Evolutionary conservation across 768 basidiomycete genomes (phyloP).

Genomic region (Lentinula detonsa): DNA sequence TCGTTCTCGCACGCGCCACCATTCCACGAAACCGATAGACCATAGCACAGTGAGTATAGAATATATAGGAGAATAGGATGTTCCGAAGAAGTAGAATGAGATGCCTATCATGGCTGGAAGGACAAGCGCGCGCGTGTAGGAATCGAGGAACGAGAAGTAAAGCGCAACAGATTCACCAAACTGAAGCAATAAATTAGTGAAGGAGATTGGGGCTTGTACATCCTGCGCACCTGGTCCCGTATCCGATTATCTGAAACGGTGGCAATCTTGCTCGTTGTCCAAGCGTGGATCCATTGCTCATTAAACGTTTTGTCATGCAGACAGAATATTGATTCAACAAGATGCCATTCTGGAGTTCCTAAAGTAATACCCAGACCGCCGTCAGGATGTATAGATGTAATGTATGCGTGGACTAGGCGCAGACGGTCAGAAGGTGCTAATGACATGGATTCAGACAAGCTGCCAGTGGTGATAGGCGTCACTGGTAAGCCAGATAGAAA

Average conservation of each 20-base stretch:
- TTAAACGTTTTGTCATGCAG: conserved; percentile 85
- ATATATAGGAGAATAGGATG: conserved; percentile 72
- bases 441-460: conserved; percentile 29
- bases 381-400: conserved; percentile 66
- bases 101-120: conserved; percentile 72
- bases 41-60: conserved; percentile 75
- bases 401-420: conserved; percentile 67
- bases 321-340: conserved; percentile 75
- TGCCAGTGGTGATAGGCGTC: conserved; percentile 36
- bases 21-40: conserved; percentile 83
- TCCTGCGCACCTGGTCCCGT: conserved; percentile 53
- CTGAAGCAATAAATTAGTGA: conserved; percentile 19
- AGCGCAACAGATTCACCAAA: conserved; percentile 81
- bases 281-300: conserved; percentile 68
- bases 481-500: conserved; percentile 72
- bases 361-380: conserved; percentile 83
- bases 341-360: conserved; percentile 65
- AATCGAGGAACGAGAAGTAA: conserved; percentile 85
- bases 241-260: conserved; percentile 64
- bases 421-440: conserved; percentile 73
- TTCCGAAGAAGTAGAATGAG: conserved; percentile 61
- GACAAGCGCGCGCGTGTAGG: conserved; percentile 75
- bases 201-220: conserved; percentile 6
- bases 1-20: conserved; percentile 86
- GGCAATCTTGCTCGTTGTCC: conserved; percentile 62